Evolutionary conservation across 257 asterid species (phyloP), one percentile per base, ranked within the genome.

Genomic region (Primulina tabacum): DNA sequence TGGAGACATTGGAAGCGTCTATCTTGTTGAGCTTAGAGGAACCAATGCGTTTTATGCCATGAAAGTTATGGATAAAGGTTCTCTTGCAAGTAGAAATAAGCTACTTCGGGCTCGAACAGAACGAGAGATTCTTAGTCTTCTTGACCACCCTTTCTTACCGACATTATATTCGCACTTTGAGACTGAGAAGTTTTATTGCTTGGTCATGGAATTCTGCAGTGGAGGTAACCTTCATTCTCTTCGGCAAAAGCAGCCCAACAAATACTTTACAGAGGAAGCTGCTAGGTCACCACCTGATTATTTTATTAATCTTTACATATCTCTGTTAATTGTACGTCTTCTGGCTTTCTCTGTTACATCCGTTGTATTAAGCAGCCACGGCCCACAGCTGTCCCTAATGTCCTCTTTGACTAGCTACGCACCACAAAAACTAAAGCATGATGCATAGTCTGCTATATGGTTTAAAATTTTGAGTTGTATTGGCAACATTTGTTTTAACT

Each of bases 1-100:
- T 74, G 97, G 97, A n/a, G 97, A 90, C 65, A 90, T 90, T 29
- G 97, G 97, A 43, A 87, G 92, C 43, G 97, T 90, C 11, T 90
- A 90, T 72, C 97, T 90, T 21, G 96, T 89, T 35, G 95, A 90
- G 65, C 90, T 90, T 18, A 67, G 85, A 24, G 92, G 90, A 40
- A 84, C 86, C 0, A 79, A 66, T 53, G 28, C 90, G 0, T 90
- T 75, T 83, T 90, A 85, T 47, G 97, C 97, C 43, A 90, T 90
- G 97, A 90, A 90, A 71, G 90, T 90, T 8, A 90, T 90, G 97
- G 97, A 90, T 68, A 90, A 85, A 69, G 88, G 94, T 4, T 85
- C 95, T 7, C 92, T 90, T 11, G 93, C 88, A 4, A 87, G 90
- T 73, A 79, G 95, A 59, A 88, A 90, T 70, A 90, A 90, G 72